Conservation (phyloP, 345 rosid species). For the Syzygium aqueum region DNA sequence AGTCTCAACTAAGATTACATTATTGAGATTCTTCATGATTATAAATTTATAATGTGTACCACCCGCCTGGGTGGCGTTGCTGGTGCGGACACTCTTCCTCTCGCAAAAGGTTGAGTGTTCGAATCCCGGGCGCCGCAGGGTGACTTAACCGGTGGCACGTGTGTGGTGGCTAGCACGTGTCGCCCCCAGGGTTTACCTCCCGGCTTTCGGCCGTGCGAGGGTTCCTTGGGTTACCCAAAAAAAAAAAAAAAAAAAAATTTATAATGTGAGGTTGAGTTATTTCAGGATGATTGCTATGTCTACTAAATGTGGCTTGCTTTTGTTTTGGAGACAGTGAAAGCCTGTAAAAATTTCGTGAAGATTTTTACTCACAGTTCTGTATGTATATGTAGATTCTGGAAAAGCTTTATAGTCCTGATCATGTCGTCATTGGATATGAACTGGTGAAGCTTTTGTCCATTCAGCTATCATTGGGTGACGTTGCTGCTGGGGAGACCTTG, state of each 20-base stretch:
- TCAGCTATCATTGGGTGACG: conserved; percentile 41
- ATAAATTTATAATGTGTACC: background rate
- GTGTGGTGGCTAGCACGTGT: too few relatives aligned
- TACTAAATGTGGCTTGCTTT: background rate
- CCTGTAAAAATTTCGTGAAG: background rate
- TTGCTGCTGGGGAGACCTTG: conserved; percentile 23
- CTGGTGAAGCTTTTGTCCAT: conserved; percentile 69
- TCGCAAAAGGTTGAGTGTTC: too few relatives aligned
- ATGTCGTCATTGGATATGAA: conserved; percentile 72
- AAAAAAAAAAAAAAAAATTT: too few relatives aligned
- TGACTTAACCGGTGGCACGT: too few relatives aligned
- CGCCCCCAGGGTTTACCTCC: too few relatives aligned
- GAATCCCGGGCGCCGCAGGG: too few relatives aligned
- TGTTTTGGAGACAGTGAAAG: background rate
- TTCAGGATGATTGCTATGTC: background rate
- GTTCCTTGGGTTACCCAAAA: too few relatives aligned
- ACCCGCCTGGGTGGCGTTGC: too few relatives aligned
- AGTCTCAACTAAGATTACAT: background rate
- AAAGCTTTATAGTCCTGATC: conserved; percentile 49
- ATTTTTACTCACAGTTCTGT: background rate
- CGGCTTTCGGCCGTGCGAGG: too few relatives aligned
- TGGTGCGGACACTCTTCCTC: too few relatives aligned
- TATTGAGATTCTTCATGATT: background rate
- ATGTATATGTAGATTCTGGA: conserved; percentile 43
- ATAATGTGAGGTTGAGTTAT: background rate